These are phyloP conservation scores for Trametes coccinea DNA, from an alignment of 768 basidiomycete genomes.

Conservation along the genomic window DNA sequence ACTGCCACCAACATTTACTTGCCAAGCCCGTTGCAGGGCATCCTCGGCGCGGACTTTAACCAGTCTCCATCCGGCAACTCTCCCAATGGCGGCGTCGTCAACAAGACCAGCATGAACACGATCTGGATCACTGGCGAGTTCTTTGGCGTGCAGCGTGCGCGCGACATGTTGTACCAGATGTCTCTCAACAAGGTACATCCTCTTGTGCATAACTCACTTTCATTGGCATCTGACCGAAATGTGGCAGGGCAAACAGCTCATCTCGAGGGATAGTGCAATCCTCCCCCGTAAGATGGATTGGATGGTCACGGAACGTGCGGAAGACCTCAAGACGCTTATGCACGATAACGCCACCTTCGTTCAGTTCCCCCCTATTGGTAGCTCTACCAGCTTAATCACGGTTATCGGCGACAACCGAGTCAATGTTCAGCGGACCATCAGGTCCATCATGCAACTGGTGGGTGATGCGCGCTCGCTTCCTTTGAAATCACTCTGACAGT, in stretches of 20 bases:
- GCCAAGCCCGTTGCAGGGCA: slow-evolving; percentile 86
- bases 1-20: slow-evolving; percentile 97
- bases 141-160: slow-evolving; percentile 91
- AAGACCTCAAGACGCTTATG: slow-evolving; percentile 92
- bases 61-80: slow-evolving; percentile 40
- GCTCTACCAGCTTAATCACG: slow-evolving; percentile 88
- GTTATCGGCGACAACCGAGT: slow-evolving; percentile 93
- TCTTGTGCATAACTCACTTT: background rate
- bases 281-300: slow-evolving; percentile 97
- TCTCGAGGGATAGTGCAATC: slow-evolving; percentile 91
- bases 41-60: slow-evolving; percentile 66
- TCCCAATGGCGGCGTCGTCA: slow-evolving; percentile 34
- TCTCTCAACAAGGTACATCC: slow-evolving; percentile 79
- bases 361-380: slow-evolving; percentile 89
- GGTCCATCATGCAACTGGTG: slow-evolving; percentile 93
- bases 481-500: background rate
- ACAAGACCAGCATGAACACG: slow-evolving; percentile 64
- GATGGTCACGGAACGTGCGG: slow-evolving; percentile 96
- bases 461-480: slow-evolving; percentile 30
- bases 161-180: slow-evolving; percentile 92
- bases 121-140: slow-evolving; percentile 99
- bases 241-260: slow-evolving; percentile 82
- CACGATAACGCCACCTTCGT: slow-evolving; percentile 96
- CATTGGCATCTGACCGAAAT: background rate
- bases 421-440: slow-evolving; percentile 91